phyloP scores from a whole-genome alignment of 1,284 basidiomycete genomes.

The Wolfiporia cocos region DNA sequence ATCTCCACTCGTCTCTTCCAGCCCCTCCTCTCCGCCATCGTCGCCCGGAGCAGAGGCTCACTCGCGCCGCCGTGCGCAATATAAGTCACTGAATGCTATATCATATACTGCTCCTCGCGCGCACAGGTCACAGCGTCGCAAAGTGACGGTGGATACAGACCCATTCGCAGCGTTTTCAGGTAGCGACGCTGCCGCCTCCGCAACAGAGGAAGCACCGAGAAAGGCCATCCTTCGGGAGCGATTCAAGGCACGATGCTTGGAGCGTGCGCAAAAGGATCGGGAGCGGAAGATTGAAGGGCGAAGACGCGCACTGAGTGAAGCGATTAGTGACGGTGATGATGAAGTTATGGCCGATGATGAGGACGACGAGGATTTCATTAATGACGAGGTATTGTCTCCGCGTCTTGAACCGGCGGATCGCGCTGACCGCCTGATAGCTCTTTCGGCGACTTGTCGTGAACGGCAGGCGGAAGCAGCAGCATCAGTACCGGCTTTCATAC shows the following conservation, averaged over 20 bases:
- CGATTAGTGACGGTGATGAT: conserved; percentile 49
- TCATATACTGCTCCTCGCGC: conserved; percentile 14
- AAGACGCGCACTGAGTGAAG: conserved; percentile 27
- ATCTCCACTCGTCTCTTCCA: conserved; percentile 22
- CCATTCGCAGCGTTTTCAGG: too few relatives aligned
- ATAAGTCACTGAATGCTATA: conserved; percentile 17
- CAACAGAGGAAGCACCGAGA: conserved; percentile 29
- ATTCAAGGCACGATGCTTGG: conserved; percentile 54
- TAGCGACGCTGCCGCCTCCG: conserved; percentile 4
- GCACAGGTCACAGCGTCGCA: conserved; percentile 6
- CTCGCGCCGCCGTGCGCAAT: conserved; percentile 20
- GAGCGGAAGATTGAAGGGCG: conserved; percentile 37
- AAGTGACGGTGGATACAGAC: conserved; percentile 5
- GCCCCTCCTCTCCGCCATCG: conserved; percentile 11
- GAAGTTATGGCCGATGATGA: conserved; percentile 45
- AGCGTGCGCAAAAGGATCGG: conserved; percentile 50
- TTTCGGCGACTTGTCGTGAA: conserved; percentile 57
- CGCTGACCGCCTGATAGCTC: conserved; percentile 34
- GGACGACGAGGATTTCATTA: conserved; percentile 42
- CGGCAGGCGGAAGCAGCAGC: conserved; percentile 38
- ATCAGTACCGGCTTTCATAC: conserved; percentile 55
- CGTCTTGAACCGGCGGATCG: background rate
- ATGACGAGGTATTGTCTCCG: conserved; percentile 50
- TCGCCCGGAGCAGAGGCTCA: conserved; percentile 19
- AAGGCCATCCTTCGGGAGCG: conserved; percentile 51